Evolutionary conservation across 2,329 filamentous ascomycete genomes (phyloP).

Genomic region (Fusarium sp.): DNA sequence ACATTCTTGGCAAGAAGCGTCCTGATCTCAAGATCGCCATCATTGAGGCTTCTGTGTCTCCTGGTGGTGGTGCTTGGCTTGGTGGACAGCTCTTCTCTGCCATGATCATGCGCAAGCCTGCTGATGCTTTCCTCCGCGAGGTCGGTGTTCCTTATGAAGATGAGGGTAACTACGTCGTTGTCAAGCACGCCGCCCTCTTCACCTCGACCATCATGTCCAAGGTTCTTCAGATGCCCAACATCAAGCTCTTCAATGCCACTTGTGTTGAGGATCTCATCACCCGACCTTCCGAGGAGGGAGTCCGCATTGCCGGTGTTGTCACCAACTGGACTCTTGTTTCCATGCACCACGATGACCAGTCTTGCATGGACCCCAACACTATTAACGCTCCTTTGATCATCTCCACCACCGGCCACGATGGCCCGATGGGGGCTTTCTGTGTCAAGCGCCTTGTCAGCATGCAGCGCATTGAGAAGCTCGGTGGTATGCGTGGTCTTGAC

Average conservation of each 20-base stretch:
- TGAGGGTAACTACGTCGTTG: constrained; percentile 87
- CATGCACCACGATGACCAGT: constrained; percentile 88
- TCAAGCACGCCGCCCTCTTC: constrained; percentile 94
- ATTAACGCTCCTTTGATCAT: constrained; percentile 92
- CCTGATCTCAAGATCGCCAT: constrained; percentile 93
- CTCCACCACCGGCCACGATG: constrained; percentile 91
- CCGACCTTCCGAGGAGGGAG: constrained; percentile 64
- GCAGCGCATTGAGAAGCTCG: constrained; percentile 82
- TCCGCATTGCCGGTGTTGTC: constrained; percentile 87
- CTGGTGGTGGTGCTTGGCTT: constrained; percentile 90
- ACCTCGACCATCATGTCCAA: constrained; percentile 87
- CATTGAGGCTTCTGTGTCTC: constrained; percentile 86
- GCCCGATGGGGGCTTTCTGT: constrained; percentile 88
- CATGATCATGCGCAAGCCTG: constrained; percentile 95
- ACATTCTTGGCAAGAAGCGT: constrained; percentile 82
- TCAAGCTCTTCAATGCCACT: constrained; percentile 97
- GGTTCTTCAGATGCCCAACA: constrained; percentile 85
- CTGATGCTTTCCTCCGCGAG: constrained; percentile 83
- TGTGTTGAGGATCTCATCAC: constrained; percentile 93
- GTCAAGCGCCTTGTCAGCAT: constrained; percentile 93
- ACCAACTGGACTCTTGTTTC: constrained; percentile 96
- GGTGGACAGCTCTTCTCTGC: constrained; percentile 94
- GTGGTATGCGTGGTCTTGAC: constrained; percentile 92
- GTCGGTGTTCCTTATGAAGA: constrained; percentile 88
- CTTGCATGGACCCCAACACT: constrained; percentile 97